Base-by-base conservation (phyloP, 495 filamentous ascomycete species). In the Trichoderma parareesei region DNA sequence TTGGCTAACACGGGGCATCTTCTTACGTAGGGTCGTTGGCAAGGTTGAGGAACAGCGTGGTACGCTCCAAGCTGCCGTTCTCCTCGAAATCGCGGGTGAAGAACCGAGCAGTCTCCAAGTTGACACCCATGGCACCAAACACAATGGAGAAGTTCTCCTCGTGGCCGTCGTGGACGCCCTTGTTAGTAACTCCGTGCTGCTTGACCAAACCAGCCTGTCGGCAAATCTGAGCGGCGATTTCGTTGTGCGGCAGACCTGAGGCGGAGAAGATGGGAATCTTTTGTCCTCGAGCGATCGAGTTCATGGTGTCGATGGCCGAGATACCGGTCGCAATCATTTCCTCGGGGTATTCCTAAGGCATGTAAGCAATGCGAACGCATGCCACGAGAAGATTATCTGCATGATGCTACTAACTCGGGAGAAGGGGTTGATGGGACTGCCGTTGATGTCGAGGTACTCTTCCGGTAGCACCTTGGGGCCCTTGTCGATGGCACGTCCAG, bases 281-380 rank as follows among this genome's bases (percentile, higher is more conserved):
- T 78, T 99, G 95, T 66, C 95, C 95, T 82, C 95, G 92, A 68
- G 95, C 94, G 76, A 99, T 93, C 66, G 95, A 98, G 85, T 99
- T 99, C 95, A 99, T 99, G 49, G 93, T 97, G 76, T 99, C 95
- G 72, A 99, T 99, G 72, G 95, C 93, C 65, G 92, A 97, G 75
- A 99, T 99, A 85, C 95, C 95, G 64, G 95, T 99, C 10, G 93
- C 92, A 71, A 99, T 98, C 92, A 99, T 99, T 78, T 99, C 95
- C 81, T 98, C 93, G 74, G 95, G 95, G 74, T 99, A 99, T 55
- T 95, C 90, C 90, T 94, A 67, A 16, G 53, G 1, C 37, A 3
- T 37, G 53, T 38, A 57, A 27, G 74, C 65, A 66, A 65, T 70
- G 42, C 43, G 20, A 14, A 16, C 42, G 16, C 59, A 60, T 33